Evolutionary conservation across 148 eudicot genomes (phyloP).

Genomic region (Rhododendron kiyosumense): DNA sequence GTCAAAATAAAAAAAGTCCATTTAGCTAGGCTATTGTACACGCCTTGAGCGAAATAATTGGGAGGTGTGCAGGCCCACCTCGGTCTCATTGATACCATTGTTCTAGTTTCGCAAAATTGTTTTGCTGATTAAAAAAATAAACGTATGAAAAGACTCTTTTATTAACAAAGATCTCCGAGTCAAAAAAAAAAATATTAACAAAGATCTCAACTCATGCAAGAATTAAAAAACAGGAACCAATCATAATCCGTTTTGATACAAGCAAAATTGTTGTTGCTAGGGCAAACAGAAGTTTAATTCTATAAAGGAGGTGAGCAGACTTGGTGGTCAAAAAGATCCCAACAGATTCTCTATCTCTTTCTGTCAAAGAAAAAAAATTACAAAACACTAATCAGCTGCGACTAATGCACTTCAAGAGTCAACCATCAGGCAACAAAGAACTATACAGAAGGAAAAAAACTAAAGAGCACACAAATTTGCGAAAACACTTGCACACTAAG

Average conservation of each 20-base stretch:
- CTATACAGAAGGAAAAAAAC: not conserved
- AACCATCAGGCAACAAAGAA: not conserved
- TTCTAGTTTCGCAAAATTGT: too few species aligned
- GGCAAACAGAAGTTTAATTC: not conserved
- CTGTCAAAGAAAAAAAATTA: conserved; percentile 5
- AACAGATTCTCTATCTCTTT: conserved; percentile 11
- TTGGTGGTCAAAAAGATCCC: conserved; percentile 11
- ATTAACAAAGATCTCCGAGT: not conserved
- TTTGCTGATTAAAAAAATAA: too few species aligned
- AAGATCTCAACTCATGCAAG: not conserved
- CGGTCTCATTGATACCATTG: too few species aligned
- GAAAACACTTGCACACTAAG: not conserved
- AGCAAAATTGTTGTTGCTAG: not conserved
- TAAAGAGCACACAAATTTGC: not conserved
- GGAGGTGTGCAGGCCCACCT: too few species aligned
- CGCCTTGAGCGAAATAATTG: too few species aligned
- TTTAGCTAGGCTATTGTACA: too few species aligned
- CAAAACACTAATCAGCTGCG: not conserved
- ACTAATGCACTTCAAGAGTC: not conserved
- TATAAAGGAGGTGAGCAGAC: not conserved
- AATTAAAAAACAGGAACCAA: not conserved
- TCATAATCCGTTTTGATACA: not conserved
- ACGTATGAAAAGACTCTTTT: too few species aligned
- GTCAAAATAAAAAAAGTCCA: too few species aligned
- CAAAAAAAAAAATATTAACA: too few species aligned